Base-by-base conservation (phyloP, 2,329 filamentous ascomycete genomes). In the Penicillium sp. region DNA sequence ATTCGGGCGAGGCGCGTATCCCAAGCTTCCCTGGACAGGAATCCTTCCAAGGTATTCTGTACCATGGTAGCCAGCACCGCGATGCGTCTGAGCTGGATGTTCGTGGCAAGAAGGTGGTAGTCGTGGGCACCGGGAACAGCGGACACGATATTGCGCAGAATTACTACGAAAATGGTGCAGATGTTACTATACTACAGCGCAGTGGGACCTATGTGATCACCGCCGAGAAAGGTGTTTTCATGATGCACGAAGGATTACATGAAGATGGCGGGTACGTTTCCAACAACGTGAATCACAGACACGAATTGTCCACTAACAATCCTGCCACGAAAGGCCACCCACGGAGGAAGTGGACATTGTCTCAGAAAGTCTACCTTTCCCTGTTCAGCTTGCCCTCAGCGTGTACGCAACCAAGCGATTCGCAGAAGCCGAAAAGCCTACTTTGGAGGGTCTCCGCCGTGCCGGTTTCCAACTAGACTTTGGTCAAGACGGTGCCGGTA, bases 121-220 rank as follows among this genome's bases (percentile, higher is more conserved):
- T 77, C 3, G 64, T 77, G 4, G 74, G 74, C 2, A 69, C 70
- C 1, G 71, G 73, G 10, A 76, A 73, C 39, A 72, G 69, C 43
- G 72, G 66, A 0, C 73, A 76, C 39, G 73, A 76, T 36, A 72
- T 76, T 33, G 71, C 73, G 0, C 70, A 76, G 49, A 70, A 76
- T 48, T 76, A 68, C 45, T 65, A 68, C 33, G 66, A 75, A 35
- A 67, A 71, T 21, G 75, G 75, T 1, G 71, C 71, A 4, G 57
- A 68, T 14, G 73, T 78, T 2, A 75, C 74, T 3, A 74, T 80
- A 69, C 51, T 80, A 2, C 76, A 80, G 56, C 71, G 75, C 7
- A 63, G 65, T 7, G 68, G 68, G 2, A 78, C 74, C 2, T 77
- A 73, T 51, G 71, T 77, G 8, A 64, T 78, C 17, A 70, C 69